These are phyloP conservation scores for Sporothrix brunneoviolacea DNA, from an alignment of 2,329 filamentous ascomycete genomes.

Conservation along the genomic window DNA sequence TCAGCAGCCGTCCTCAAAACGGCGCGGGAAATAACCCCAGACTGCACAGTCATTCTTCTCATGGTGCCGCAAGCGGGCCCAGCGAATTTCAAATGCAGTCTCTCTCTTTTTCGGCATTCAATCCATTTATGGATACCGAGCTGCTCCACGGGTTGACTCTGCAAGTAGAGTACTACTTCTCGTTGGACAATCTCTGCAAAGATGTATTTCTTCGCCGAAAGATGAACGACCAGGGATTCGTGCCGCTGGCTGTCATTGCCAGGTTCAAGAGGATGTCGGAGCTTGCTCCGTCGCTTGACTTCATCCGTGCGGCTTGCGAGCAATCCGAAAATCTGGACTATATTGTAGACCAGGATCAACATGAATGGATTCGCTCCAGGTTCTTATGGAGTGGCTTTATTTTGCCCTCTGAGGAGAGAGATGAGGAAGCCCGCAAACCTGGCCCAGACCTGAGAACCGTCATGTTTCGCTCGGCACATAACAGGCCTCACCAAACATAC, in stretches of 20 bases:
- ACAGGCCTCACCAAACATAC: slow-evolving; percentile 16
- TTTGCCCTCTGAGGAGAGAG: slow-evolving; percentile 62
- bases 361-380: slow-evolving; percentile 69
- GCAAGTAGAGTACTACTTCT: slow-evolving; percentile 90
- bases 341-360: slow-evolving; percentile 64
- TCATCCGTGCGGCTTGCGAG: slow-evolving; percentile 69
- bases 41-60: slow-evolving; percentile 24
- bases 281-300: slow-evolving; percentile 63
- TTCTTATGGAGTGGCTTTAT: slow-evolving; percentile 79
- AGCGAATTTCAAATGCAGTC: slow-evolving; percentile 15
- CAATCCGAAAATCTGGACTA: slow-evolving; percentile 69
- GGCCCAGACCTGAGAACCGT: slow-evolving; percentile 40
- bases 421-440: slow-evolving; percentile 65
- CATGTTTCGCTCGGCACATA: slow-evolving; percentile 27
- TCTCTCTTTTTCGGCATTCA: neutral
- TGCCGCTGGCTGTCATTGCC: slow-evolving; percentile 70
- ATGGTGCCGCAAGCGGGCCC: slow-evolving; percentile 12
- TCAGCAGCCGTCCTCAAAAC: slow-evolving; percentile 14
- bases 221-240: slow-evolving; percentile 95
- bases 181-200: slow-evolving; percentile 89
- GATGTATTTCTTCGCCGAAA: slow-evolving; percentile 80
- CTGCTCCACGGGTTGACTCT: slow-evolving; percentile 36
- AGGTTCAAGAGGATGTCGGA: slow-evolving; percentile 80
- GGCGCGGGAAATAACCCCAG: slow-evolving; percentile 11
- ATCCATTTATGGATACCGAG: slow-evolving; percentile 15